These are phyloP conservation scores for Tolypocladium endophyticum DNA, from an alignment of 2,329 filamentous ascomycete genomes.

Conservation along the genomic window DNA sequence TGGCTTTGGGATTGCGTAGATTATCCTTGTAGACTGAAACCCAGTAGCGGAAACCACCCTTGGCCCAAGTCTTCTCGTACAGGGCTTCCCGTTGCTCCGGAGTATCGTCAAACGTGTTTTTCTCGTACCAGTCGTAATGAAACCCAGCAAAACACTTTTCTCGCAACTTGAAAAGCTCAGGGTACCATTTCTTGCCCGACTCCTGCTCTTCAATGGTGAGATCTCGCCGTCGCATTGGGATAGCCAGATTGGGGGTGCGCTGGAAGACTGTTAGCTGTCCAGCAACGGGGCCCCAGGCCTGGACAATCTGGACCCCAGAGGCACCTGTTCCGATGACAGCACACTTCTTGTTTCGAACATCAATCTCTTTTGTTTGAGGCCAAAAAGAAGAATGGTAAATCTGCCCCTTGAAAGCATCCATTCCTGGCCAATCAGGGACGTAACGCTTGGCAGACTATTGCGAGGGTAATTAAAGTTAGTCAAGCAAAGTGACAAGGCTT, in stretches of 20 bases:
- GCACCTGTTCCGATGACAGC: constrained; percentile 56
- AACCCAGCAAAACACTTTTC: constrained; percentile 48
- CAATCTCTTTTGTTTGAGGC: constrained; percentile 41
- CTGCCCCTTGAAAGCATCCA: constrained; percentile 48
- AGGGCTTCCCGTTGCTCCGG: constrained; percentile 36
- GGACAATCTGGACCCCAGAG: constrained; percentile 52
- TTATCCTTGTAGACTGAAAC: constrained; percentile 43
- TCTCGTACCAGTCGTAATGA: constrained; percentile 42
- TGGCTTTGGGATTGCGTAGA: constrained; percentile 32
- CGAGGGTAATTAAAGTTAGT: neutral
- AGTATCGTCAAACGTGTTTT: constrained; percentile 43
- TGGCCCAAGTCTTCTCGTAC: constrained; percentile 36
- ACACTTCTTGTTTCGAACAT: constrained; percentile 45
- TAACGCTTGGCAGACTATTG: constrained; percentile 45
- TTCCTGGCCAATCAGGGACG: constrained; percentile 48
- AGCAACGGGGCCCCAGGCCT: constrained; percentile 45
- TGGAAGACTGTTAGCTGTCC: constrained; percentile 50
- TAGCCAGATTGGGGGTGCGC: constrained; percentile 53
- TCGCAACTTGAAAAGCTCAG: constrained; percentile 40
- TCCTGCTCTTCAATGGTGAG: constrained; percentile 30
- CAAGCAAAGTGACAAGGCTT: neutral
- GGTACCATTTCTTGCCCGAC: constrained; percentile 30
- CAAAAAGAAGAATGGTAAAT: constrained; percentile 52
- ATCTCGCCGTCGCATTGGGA: constrained; percentile 46
- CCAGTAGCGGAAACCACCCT: constrained; percentile 47